phyloP scores from a whole-genome alignment of 2,329 filamentous ascomycete species.

The Ophiocordyceps camponoti-floridani region DNA sequence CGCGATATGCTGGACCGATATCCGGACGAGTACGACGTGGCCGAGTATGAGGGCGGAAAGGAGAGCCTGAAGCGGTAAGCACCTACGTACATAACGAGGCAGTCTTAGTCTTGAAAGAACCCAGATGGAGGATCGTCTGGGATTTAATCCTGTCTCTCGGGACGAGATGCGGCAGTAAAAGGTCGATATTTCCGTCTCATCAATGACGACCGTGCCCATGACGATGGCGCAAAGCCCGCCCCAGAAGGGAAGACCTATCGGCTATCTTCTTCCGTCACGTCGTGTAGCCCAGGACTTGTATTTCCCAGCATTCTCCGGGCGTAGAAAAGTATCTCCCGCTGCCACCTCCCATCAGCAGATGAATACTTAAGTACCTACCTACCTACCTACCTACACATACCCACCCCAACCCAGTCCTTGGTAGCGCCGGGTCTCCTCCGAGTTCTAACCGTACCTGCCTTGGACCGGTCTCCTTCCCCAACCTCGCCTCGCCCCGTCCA shows the following conservation, averaged over 20 bases:
- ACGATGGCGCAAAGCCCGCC: background rate
- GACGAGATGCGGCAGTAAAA: too few relatives aligned
- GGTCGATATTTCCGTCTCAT: too few relatives aligned
- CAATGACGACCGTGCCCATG: too few relatives aligned
- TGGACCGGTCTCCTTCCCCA: background rate
- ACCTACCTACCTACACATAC: too few relatives aligned
- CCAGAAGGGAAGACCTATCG: background rate
- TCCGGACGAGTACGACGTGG: conserved; percentile 79
- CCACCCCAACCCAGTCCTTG: background rate
- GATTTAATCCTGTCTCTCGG: too few relatives aligned
- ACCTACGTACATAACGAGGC: background rate
- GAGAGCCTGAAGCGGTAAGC: conserved; percentile 32
- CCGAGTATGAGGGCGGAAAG: conserved; percentile 56
- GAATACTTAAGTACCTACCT: background rate
- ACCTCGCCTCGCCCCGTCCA: background rate
- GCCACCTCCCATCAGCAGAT: background rate
- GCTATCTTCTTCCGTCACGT: background rate
- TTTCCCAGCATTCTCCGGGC: background rate
- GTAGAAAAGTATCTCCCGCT: background rate
- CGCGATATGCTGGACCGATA: conserved; percentile 67
- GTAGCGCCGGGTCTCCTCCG: background rate
- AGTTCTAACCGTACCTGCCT: background rate
- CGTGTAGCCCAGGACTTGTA: background rate
- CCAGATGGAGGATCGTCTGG: background rate
- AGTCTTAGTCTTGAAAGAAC: background rate